Evolutionary conservation across 352 stramenopile species (phyloP), one percentile per base, ranked within the genome.

Genomic region (Globisporangium cystogenes): DNA sequence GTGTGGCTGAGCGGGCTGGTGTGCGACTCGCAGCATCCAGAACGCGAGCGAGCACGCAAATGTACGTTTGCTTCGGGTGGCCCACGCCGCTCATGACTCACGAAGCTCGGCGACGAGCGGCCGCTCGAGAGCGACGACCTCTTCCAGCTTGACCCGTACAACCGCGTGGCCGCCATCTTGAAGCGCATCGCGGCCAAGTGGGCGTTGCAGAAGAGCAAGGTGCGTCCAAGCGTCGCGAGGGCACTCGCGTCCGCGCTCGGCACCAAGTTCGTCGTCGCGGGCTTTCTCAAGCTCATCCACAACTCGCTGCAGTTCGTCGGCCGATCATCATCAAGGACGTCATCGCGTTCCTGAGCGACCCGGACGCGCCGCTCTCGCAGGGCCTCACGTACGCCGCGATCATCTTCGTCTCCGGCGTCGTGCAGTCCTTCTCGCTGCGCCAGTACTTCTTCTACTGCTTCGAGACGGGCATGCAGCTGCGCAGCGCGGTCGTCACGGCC

Each of bases 361-460:
- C 82, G 29, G 52, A 58, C 16, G 82, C 82, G 48, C 67, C 75
- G 49, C 57, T 84, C 27, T 71, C 55, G 12, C 57, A 86, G 29
- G 84, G 84, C 0, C 59, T 88, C 45, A 66, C 55, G 55, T 93
- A 93, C 60, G 74, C 74, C 0, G 67, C 29, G 7, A 59, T 90
- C 20, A 73, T 95, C 50, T 91, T 95, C 36, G 67, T 75, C 23
- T 60, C 77, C 29, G 82, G 82, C 29, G 70, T 95, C 31, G 55
- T 89, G 15, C 82, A 93, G 67, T 87, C 74, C 42, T 92, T 93
- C 47, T 53, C 67, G 41, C 64, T 92, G 53, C 78, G 81, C 4
- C 62, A 93, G 20, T 95, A 95, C 65, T 90, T 92, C 59, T 93
- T 93, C 67, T 77, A 88, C 58, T 91, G 84, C 64, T 93, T 86